A percentile compares a stretch with the other conserved stretches of the same genome.
Evolutionary conservation across 352 stramenopile species (phyloP).

Genomic region (Globisporangium radiosum): DNA sequence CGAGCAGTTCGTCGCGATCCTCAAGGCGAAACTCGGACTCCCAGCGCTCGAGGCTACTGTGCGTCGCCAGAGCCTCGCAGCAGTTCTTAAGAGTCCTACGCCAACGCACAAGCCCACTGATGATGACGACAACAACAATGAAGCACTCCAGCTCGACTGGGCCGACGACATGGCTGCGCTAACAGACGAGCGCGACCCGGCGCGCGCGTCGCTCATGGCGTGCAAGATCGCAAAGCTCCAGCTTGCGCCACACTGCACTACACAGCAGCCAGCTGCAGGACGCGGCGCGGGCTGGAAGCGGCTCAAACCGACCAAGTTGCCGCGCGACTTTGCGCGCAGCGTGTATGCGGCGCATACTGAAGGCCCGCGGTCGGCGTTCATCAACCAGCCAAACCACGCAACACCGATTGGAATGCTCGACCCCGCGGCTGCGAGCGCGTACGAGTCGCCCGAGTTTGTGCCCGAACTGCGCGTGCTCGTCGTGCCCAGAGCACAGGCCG

Average conservation of each 20-base stretch:
- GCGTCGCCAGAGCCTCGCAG: not conserved
- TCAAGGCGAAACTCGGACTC: slow-evolving; percentile 59
- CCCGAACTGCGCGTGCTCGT: slow-evolving; percentile 52
- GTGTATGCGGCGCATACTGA: slow-evolving; percentile 55
- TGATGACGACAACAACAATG: slow-evolving; percentile 13
- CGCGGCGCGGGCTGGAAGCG: slow-evolving; percentile 72
- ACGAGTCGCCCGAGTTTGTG: slow-evolving; percentile 56
- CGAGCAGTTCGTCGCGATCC: slow-evolving; percentile 48
- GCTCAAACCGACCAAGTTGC: slow-evolving; percentile 46
- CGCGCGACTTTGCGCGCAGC: slow-evolving; percentile 48
- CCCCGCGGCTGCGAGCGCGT: slow-evolving; percentile 43
- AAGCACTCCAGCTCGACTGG: slow-evolving; percentile 31
- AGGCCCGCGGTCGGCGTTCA: slow-evolving; percentile 46
- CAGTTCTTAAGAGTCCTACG: too few relatives aligned
- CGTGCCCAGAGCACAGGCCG: slow-evolving; percentile 39
- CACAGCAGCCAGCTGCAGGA: slow-evolving; percentile 6
- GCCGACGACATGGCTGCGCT: slow-evolving; percentile 32
- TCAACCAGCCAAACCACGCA: slow-evolving; percentile 62
- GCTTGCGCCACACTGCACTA: slow-evolving; percentile 20
- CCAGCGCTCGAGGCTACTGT: slow-evolving; percentile 8
- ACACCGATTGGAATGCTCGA: slow-evolving; percentile 67
- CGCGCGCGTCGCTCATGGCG: slow-evolving; percentile 39
- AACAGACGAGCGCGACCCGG: slow-evolving; percentile 43
- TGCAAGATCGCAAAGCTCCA: slow-evolving; percentile 58
- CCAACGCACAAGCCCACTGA: too few relatives aligned